A percentile compares a stretch with the other conserved stretches of the same genome.
Evolutionary conservation across 768 basidiomycete genomes (phyloP).

Genomic region (Xerocomellus intermedius): DNA sequence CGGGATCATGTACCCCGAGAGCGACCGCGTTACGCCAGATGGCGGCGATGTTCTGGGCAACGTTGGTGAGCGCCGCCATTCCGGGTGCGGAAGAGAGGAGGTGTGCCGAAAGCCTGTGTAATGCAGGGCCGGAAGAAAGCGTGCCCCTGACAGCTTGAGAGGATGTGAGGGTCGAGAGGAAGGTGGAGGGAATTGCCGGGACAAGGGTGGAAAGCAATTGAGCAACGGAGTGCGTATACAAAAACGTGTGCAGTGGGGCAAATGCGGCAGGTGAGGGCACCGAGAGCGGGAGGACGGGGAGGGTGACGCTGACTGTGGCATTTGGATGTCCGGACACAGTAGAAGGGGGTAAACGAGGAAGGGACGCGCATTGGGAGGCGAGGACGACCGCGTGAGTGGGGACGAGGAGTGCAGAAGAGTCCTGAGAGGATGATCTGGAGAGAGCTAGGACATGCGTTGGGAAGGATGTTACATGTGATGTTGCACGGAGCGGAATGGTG

Average conservation of each 20-base stretch:
- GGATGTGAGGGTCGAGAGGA: conserved; percentile 32
- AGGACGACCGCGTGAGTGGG: conserved; percentile 72
- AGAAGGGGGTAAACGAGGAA: conserved; percentile 52
- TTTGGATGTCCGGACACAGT: conserved; percentile 33
- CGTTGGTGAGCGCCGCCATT: conserved; percentile 46
- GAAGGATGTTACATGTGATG: conserved; percentile 21
- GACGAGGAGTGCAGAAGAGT: conserved; percentile 45
- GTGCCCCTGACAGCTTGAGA: conserved; percentile 37
- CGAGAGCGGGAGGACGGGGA: conserved; percentile 63
- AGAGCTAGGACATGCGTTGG: conserved; percentile 60
- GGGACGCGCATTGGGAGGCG: conserved; percentile 63
- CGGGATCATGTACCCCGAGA: conserved; percentile 65
- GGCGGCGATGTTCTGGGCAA: conserved; percentile 53
- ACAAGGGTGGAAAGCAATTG: conserved; percentile 50
- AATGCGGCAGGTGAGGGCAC: conserved; percentile 65
- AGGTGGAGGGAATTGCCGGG: conserved; percentile 31
- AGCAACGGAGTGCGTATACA: conserved; percentile 62
- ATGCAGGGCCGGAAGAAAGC: conserved; percentile 47
- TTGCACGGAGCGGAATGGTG: conserved; percentile 32
- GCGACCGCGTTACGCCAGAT: conserved; percentile 72
- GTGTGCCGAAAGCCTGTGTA: conserved; percentile 56
- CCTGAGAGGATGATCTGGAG: conserved; percentile 27
- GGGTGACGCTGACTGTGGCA: conserved; percentile 35
- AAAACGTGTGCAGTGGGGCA: conserved; percentile 55
- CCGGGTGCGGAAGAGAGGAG: conserved; percentile 47